Evolutionary conservation across 2,329 filamentous ascomycete genomes (phyloP), one percentile per base, ranked within the genome.

Genomic region (Aspergillus puulaauensis): DNA sequence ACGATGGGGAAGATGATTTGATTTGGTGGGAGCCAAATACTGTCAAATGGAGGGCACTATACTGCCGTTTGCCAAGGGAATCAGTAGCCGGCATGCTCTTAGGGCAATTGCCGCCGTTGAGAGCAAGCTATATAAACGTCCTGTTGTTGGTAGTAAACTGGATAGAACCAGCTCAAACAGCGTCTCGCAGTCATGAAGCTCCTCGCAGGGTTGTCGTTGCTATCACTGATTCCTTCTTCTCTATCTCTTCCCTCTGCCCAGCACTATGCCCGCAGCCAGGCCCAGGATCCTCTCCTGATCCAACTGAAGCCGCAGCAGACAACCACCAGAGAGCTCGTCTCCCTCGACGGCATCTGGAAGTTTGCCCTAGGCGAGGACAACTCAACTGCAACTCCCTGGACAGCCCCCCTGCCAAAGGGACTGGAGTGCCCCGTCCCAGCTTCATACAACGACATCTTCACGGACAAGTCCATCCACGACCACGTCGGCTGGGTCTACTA

Each of bases 401-500:
- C 51, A 17, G 6, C 39, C 0, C 39, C 57, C 8, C 51, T 63
- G 1, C 46, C 54, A 19, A 61, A 39, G 1, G 54, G 49, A 17
- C 57, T 61, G 4, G 61, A 63, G 50, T 60, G 57, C 9, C 61
- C 61, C 3, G 59, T 63, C 17, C 61, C 61, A 17, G 57, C 61
- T 6, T 62, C 59, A 2, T 63, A 63, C 48, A 63, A 62, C 14
- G 61, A 63, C 23, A 62, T 63, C 11, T 63, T 63, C 31, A 31
- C 57, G 4, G 43, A 60, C 27, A 40, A 41, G 3, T 15, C 52
- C 4, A 62, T 72, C n/a, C 66, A 58, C 17, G 57, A 70, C 37
- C 69, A 71, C 17, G 64, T 72, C 4, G 70, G 70, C 17, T 72
- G 70, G 70, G 67, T 68, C 1, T 70, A 68, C 54, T 72, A 72